Evolutionary conservation across 768 basidiomycete genomes (phyloP).

Genomic region (Sarcomyxa edulis): DNA sequence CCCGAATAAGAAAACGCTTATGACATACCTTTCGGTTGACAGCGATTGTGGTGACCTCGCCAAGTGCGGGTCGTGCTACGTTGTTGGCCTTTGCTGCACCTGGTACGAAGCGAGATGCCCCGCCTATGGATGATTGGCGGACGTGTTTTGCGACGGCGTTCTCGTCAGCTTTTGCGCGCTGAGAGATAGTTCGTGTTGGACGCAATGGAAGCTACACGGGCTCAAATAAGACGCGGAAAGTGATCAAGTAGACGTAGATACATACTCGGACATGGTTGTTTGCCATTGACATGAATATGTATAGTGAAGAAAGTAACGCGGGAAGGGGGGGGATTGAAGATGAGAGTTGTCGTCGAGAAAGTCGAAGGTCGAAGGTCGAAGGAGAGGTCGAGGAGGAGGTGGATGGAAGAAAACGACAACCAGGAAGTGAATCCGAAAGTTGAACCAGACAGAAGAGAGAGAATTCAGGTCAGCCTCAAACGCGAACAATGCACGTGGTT

Average conservation of each 20-base stretch:
- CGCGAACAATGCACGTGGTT: constrained; percentile 13
- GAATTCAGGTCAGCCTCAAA: constrained; percentile 18
- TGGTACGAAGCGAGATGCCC: constrained; percentile 42
- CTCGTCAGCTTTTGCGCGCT: constrained; percentile 72
- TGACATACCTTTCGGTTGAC: constrained; percentile 69
- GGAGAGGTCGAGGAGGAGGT: constrained; percentile 20
- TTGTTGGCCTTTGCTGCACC: constrained; percentile 35
- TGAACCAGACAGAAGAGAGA: constrained; percentile 26
- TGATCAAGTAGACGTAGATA: constrained; percentile 12
- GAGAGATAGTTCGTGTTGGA: constrained; percentile 52
- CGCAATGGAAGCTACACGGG: constrained; percentile 57
- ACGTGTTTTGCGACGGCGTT: constrained; percentile 67
- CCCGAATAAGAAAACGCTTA: not conserved
- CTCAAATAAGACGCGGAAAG: constrained; percentile 10
- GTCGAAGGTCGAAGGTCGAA: constrained; percentile 15
- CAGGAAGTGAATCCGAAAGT: constrained; percentile 12
- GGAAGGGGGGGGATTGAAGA: constrained; percentile 12
- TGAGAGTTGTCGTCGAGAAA: constrained; percentile 24
- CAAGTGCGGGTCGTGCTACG: constrained; percentile 65
- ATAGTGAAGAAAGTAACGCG: constrained; percentile 17
- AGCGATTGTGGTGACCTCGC: constrained; percentile 75
- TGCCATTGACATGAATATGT: constrained; percentile 42
- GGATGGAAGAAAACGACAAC: constrained; percentile 10
- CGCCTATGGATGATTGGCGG: constrained; percentile 53
- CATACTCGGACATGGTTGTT: constrained; percentile 58